Conservation (phyloP, 176 grass and related monocot species). For the Ensete ventricosum region DNA sequence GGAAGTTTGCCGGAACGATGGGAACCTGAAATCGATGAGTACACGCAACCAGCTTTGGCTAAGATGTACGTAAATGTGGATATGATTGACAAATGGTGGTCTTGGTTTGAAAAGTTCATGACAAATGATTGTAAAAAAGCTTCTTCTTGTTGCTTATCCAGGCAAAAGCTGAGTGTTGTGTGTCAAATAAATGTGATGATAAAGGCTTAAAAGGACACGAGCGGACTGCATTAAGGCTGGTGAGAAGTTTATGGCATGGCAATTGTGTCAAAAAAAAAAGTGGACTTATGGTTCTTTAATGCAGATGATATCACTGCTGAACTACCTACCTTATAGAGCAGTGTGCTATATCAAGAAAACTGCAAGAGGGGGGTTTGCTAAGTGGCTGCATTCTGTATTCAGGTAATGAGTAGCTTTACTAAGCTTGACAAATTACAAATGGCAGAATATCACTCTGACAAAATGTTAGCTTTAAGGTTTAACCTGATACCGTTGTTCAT, state of each 20-base stretch:
- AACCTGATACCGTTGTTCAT: conserved; percentile 51
- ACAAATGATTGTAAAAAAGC: conserved; percentile 66
- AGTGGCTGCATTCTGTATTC: conserved; percentile 55
- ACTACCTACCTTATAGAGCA: conserved; percentile 47
- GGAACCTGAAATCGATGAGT: conserved; percentile 66
- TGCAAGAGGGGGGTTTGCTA: conserved; percentile 45
- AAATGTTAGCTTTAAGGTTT: conserved; percentile 58
- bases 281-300: conserved; percentile 79
- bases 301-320: conserved; percentile 48
- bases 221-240: conserved; percentile 55
- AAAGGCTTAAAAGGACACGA: conserved; percentile 68
- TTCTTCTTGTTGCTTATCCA: conserved; percentile 55
- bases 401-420: conserved; percentile 52
- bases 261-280: conserved; percentile 62
- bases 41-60: conserved; percentile 77
- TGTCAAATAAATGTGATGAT: conserved; percentile 78
- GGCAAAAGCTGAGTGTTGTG: conserved; percentile 48
- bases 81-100: conserved; percentile 62
- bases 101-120: conserved; percentile 62
- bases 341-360: conserved; percentile 61
- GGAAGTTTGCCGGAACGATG: conserved; percentile 59
- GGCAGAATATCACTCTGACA: conserved; percentile 50
- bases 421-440: conserved; percentile 47
- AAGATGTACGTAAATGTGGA: conserved; percentile 70
- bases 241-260: conserved; percentile 65